Evolutionary conservation across 2,329 filamentous ascomycete species (phyloP).

Genomic region (Aspergillus persii): DNA sequence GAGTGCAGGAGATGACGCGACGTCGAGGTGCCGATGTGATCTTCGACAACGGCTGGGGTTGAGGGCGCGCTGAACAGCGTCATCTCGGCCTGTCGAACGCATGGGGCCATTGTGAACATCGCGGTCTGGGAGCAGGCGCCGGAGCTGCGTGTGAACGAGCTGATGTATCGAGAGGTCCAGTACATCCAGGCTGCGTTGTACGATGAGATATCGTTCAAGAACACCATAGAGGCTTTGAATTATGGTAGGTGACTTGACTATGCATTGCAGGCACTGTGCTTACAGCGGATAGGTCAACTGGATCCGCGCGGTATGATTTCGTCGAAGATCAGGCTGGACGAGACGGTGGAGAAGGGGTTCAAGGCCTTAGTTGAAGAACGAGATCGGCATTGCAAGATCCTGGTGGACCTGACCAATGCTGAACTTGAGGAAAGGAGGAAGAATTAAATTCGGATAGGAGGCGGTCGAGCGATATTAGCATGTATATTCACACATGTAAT

Average conservation of each 20-base stretch:
- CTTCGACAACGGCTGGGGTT: no score
- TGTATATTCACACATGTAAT: no score
- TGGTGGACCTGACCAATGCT: conserved; percentile 13
- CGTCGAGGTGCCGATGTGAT: no score
- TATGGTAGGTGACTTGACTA: not conserved
- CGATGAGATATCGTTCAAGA: not conserved
- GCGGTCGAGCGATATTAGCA: no score
- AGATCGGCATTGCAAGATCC: not conserved
- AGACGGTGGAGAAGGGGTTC: not conserved
- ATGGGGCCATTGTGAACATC: no score
- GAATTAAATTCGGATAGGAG: not conserved
- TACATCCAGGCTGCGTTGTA: no score
- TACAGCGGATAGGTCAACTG: not conserved
- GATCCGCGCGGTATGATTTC: not conserved
- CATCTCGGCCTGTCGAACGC: no score
- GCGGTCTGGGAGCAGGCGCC: no score
- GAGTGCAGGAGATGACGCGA: no score
- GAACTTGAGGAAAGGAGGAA: not conserved
- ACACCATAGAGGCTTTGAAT: not conserved
- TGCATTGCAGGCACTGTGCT: not conserved
- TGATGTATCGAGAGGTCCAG: no score
- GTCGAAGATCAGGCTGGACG: not conserved
- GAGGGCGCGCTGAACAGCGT: no score
- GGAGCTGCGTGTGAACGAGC: no score
- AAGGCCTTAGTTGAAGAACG: not conserved